Percentiles rank a stretch among this genome's conserved stretches.
Evolutionary conservation across 441 rosid species (phyloP).

Genomic region (Populus tomentosa): DNA sequence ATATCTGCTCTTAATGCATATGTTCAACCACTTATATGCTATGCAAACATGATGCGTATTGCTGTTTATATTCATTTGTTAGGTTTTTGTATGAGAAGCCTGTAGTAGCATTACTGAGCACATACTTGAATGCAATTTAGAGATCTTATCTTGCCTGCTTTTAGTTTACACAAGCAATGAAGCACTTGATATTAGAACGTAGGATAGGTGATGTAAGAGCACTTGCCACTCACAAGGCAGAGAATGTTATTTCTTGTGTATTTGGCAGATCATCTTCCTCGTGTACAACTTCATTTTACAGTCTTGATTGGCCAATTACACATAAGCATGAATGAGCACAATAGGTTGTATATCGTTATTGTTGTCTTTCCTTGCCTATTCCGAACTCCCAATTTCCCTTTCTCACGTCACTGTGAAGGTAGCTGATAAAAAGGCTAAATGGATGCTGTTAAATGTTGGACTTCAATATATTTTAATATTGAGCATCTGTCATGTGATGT

Average conservation of each 20-base stretch:
- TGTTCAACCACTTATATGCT: neutral
- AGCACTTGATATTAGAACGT: neutral
- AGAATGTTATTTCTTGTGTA: neutral
- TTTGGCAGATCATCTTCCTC: too few species aligned
- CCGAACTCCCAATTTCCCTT: neutral
- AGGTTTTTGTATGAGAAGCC: neutral
- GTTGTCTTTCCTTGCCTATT: neutral
- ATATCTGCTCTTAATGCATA: neutral
- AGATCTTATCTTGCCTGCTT: neutral
- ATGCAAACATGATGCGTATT: neutral
- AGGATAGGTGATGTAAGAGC: neutral
- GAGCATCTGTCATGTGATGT: too few species aligned
- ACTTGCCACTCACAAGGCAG: neutral
- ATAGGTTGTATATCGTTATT: neutral
- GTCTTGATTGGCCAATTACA: too few species aligned
- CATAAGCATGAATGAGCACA: neutral
- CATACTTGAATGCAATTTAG: neutral
- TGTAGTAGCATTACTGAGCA: neutral
- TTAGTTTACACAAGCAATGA: neutral
- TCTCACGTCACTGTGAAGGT: neutral
- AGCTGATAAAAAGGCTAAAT: neutral
- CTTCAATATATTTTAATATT: neutral
- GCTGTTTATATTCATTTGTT: neutral
- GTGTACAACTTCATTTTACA: neutral
- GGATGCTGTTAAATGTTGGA: neutral